Percentiles rank a stretch among this genome's conserved stretches.
These are phyloP conservation scores for Talaromyces nanjingensis DNA, from an alignment of 495 filamentous ascomycete genomes.

Conservation along the genomic window DNA sequence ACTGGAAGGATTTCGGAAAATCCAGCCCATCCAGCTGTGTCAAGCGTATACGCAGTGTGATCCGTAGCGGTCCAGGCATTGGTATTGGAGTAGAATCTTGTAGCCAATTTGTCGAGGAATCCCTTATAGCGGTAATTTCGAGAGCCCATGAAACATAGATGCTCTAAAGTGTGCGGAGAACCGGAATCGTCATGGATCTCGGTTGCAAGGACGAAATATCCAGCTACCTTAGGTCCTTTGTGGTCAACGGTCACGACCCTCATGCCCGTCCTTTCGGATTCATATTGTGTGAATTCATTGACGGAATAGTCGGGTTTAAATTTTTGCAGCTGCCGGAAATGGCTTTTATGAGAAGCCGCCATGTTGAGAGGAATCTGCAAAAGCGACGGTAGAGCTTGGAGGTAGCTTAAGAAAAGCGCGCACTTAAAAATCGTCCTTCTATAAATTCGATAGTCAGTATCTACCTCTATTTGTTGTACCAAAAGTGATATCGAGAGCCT, in stretches of 20 bases:
- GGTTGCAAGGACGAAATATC: slow-evolving; percentile 91
- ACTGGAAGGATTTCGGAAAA: slow-evolving; percentile 91
- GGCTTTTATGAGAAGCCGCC: slow-evolving; percentile 31
- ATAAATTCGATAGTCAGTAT: neutral
- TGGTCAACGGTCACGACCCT: slow-evolving; percentile 84
- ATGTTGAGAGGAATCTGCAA: slow-evolving; percentile 19
- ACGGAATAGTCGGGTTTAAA: slow-evolving; percentile 87
- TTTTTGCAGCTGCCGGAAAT: slow-evolving; percentile 76
- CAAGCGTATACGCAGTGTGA: slow-evolving; percentile 93
- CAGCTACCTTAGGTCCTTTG: slow-evolving; percentile 87
- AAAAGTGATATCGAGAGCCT: neutral
- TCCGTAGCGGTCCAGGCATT: slow-evolving; percentile 95
- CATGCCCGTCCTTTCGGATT: slow-evolving; percentile 84
- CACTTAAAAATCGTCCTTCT: neutral
- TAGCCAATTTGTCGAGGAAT: slow-evolving; percentile 86
- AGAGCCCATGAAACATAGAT: slow-evolving; percentile 96
- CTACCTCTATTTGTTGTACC: neutral
- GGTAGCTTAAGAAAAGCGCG: neutral
- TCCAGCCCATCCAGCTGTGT: slow-evolving; percentile 93
- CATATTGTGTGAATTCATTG: slow-evolving; percentile 79
- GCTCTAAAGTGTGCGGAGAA: slow-evolving; percentile 91
- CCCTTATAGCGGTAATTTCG: slow-evolving; percentile 92
- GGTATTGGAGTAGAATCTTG: slow-evolving; percentile 83
- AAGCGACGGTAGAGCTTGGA: slow-evolving; percentile 1
- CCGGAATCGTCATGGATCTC: slow-evolving; percentile 97